A percentile compares a stretch with the other conserved stretches of the same genome.
Conservation (phyloP, 2,329 filamentous ascomycete species). For the Aspergillus sp. region DNA sequence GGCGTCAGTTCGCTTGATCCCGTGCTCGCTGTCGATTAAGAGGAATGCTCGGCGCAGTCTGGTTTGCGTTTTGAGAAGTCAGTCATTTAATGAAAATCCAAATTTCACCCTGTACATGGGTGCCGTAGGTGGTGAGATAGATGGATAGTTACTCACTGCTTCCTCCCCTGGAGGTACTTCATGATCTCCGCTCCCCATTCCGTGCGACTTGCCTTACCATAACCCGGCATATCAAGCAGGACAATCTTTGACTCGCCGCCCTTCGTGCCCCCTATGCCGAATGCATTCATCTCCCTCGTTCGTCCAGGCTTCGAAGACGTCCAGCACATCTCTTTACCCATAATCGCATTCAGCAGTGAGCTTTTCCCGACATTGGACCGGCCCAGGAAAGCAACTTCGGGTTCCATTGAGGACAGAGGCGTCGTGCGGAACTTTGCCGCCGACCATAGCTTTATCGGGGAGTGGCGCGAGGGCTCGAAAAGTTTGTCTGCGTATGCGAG, state of each 20-base stretch:
- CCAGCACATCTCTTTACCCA: slow-evolving; percentile 52
- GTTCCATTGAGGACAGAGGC: slow-evolving; percentile 51
- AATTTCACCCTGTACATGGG: too few species aligned
- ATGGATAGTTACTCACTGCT: slow-evolving; percentile 48
- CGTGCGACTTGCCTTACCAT: slow-evolving; percentile 60
- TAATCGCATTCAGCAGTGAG: slow-evolving; percentile 64
- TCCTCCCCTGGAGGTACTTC: slow-evolving; percentile 64
- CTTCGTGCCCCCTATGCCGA: slow-evolving; percentile 56
- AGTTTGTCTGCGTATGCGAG: slow-evolving; percentile 47
- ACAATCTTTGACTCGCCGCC: slow-evolving; percentile 50
- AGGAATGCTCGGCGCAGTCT: slow-evolving; percentile 63
- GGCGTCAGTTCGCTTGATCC: slow-evolving; percentile 61
- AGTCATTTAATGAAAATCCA: neutral
- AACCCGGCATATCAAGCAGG: slow-evolving; percentile 71
- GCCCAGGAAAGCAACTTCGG: slow-evolving; percentile 67
- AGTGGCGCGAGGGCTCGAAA: slow-evolving; percentile 47
- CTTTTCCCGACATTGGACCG: slow-evolving; percentile 71
- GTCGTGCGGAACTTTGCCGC: slow-evolving; percentile 61
- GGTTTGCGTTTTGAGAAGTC: neutral
- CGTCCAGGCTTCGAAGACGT: slow-evolving; percentile 61
- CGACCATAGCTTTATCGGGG: slow-evolving; percentile 59
- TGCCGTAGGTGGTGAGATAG: too few species aligned
- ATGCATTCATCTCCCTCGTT: slow-evolving; percentile 67
- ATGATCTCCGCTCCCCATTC: slow-evolving; percentile 68
- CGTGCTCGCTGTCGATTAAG: slow-evolving; percentile 63